Conservation (phyloP, 2,329 filamentous ascomycete genomes). For the Cryphonectria radicalis region DNA sequence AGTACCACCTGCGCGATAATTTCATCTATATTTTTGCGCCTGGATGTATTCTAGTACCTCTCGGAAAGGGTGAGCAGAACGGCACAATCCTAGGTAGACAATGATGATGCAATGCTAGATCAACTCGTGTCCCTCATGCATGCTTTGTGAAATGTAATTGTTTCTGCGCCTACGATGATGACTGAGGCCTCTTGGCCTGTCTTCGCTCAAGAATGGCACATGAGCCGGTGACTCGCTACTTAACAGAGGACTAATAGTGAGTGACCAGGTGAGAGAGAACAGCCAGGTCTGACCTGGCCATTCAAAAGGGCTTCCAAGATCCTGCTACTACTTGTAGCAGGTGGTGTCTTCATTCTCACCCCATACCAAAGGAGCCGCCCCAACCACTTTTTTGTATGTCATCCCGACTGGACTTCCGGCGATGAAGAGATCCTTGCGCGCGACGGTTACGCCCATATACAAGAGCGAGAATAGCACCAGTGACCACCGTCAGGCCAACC, state of each 20-base stretch:
- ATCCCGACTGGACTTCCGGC: not conserved
- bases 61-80: conserved; percentile 21
- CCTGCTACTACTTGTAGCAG: not conserved
- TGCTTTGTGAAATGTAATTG: not conserved
- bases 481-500: conserved; percentile 15
- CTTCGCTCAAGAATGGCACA: not conserved
- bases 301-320: not conserved
- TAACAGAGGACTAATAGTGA: not conserved
- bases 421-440: not conserved
- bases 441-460: conserved; percentile 12
- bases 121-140: not conserved
- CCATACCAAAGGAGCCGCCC: not conserved
- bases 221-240: not conserved
- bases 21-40: conserved; percentile 27
- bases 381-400: not conserved
- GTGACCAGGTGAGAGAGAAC: not conserved
- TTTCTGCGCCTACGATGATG: not conserved
- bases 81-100: conserved; percentile 28
- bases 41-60: conserved; percentile 29
- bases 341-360: not conserved
- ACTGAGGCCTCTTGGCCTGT: not conserved
- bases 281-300: not conserved
- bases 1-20: conserved; percentile 16
- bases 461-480: conserved; percentile 11
- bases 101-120: conserved; percentile 29